A percentile compares a stretch with the other conserved stretches of the same genome.
phyloP scores from a whole-genome alignment of 495 filamentous ascomycete species.

The Aspergillus sparsus region DNA sequence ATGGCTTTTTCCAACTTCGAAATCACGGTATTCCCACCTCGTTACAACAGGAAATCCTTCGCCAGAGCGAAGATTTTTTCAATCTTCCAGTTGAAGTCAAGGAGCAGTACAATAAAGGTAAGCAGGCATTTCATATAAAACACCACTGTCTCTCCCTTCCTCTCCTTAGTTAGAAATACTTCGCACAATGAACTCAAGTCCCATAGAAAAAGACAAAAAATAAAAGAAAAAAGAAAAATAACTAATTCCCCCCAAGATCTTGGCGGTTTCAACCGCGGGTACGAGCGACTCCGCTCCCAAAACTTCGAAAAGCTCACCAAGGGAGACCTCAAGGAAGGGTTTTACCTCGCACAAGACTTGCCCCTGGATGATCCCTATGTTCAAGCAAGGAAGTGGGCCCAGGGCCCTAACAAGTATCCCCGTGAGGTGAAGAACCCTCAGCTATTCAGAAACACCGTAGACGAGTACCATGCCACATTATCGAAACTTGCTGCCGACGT shows the following conservation, averaged over 20 bases:
- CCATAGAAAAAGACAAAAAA: not conserved
- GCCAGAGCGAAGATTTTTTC: constrained; percentile 72
- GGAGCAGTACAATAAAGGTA: constrained; percentile 25
- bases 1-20: constrained; percentile 82
- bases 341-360: constrained; percentile 44
- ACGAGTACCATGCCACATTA: constrained; percentile 33
- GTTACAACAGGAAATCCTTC: constrained; percentile 64
- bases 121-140: not conserved
- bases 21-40: constrained; percentile 74
- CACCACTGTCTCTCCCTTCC: no score
- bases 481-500: constrained; percentile 37
- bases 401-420: constrained; percentile 52
- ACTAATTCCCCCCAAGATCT: constrained; percentile 10
- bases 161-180: no score
- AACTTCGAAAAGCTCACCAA: constrained; percentile 38
- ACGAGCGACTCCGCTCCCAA: constrained; percentile 47
- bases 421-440: constrained; percentile 32
- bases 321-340: constrained; percentile 51
- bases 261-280: constrained; percentile 36
- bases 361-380: constrained; percentile 35
- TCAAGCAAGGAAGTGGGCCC: constrained; percentile 32
- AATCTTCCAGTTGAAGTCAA: constrained; percentile 65
- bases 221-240: constrained; percentile 1
- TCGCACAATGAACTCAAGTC: not conserved
- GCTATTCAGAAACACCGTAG: constrained; percentile 33